Percentiles rank a stretch among this genome's conserved stretches.
Conservation (phyloP, 257 asterid genomes). For the Echites panduratus region DNA sequence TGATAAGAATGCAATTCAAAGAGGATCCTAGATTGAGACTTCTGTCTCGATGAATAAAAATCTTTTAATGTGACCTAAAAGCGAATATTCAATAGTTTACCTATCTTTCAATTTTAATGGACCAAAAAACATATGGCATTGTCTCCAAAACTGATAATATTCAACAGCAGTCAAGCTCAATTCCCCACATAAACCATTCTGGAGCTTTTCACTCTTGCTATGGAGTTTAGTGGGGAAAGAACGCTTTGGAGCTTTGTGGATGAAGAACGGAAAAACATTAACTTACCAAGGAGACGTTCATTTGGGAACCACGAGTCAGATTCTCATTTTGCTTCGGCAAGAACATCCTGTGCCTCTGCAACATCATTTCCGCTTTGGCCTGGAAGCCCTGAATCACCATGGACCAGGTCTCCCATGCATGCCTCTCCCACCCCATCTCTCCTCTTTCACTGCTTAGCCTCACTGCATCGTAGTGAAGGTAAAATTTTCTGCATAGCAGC, state of each 20-base stretch:
- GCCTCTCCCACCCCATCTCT: constrained; percentile 34
- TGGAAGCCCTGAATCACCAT: constrained; percentile 47
- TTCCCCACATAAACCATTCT: background rate
- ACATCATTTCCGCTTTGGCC: constrained; percentile 32
- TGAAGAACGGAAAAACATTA: constrained; percentile 38
- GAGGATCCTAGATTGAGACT: too few species aligned
- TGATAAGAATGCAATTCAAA: background rate
- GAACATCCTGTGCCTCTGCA: constrained; percentile 64
- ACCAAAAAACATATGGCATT: background rate
- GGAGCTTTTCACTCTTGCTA: constrained; percentile 18
- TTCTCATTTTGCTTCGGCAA: constrained; percentile 34
- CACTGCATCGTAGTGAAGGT: constrained; percentile 57
- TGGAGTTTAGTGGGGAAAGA: constrained; percentile 39
- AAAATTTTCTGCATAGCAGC: constrained; percentile 43
- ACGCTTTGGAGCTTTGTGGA: constrained; percentile 35
- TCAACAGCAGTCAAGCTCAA: background rate
- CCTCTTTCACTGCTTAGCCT: constrained; percentile 59
- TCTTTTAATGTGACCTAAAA: background rate
- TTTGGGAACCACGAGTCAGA: constrained; percentile 37
- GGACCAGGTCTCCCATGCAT: constrained; percentile 49
- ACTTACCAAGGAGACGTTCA: constrained; percentile 46
- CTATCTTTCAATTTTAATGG: background rate
- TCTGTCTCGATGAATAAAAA: background rate
- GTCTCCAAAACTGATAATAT: background rate
- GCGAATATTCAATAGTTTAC: background rate